phyloP scores from a whole-genome alignment of 345 rosid genomes.

The Stellera chamaejasme region DNA sequence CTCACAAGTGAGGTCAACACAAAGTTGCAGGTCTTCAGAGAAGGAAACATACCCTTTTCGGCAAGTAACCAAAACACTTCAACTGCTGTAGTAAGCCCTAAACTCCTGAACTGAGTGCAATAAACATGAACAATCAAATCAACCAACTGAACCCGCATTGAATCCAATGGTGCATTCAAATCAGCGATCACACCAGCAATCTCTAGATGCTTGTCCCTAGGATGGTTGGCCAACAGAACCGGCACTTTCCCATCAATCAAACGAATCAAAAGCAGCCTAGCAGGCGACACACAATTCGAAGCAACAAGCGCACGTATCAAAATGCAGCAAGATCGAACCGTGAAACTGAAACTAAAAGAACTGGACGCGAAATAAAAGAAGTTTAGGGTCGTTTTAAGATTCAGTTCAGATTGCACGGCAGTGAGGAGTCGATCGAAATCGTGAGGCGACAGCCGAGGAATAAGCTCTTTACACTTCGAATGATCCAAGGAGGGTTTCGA shows the following conservation, averaged over 20 bases:
- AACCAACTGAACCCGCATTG: conserved; percentile 20
- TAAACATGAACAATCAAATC: conserved; percentile 61
- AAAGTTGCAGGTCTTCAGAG: conserved; percentile 50
- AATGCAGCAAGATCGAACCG: conserved; percentile 56
- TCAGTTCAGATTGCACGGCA: conserved; percentile 34
- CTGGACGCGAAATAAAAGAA: conserved; percentile 58
- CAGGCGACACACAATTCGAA: conserved; percentile 36
- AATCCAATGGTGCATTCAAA: conserved; percentile 25
- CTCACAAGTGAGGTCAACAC: conserved; percentile 54
- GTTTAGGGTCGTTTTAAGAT: conserved; percentile 48
- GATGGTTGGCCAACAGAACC: conserved; percentile 15
- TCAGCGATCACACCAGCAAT: conserved; percentile 39
- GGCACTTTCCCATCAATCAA: conserved; percentile 54
- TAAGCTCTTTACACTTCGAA: conserved; percentile 35
- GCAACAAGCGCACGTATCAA: conserved; percentile 47
- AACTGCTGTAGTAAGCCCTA: conserved; percentile 38
- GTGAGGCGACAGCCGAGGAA: conserved; percentile 37
- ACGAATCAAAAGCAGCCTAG: conserved; percentile 49
- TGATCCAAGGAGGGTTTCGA: conserved; percentile 42
- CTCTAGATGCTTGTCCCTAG: conserved; percentile 23
- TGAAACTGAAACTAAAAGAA: conserved; percentile 48
- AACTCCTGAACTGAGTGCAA: conserved; percentile 47
- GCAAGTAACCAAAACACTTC: conserved; percentile 44
- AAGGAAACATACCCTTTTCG: conserved; percentile 45
- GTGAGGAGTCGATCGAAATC: conserved; percentile 46